Evolutionary conservation across 2,329 filamentous ascomycete genomes (phyloP), one percentile per base, ranked within the genome.

Genomic region (Fusarium liriodendri): DNA sequence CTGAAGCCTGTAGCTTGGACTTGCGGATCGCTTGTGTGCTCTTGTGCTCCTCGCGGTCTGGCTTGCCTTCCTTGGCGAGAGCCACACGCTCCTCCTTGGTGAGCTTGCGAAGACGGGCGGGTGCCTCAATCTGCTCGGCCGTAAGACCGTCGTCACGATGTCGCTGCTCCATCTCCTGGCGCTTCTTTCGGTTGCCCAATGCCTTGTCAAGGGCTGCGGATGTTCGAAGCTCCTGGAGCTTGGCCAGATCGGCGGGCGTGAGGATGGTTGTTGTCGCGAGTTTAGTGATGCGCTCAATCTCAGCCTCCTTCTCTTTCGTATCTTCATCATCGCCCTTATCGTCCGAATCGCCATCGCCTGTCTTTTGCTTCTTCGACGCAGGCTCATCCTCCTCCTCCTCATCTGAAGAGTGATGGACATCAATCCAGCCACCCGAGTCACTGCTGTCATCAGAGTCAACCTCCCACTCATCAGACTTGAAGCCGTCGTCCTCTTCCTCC

Each of bases 171-270:
- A 77, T 65, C 74, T 88, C 83, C 77, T 85, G 83, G 64, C 86
- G 84, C 80, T 87, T 89, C 67, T 83, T 81, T 58, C 82, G 80
- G 52, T 65, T 73, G 71, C 85, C 88, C 80, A 90, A 84, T 58
- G 86, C 87, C 71, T 93, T 92, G 73, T 93, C 90, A 55, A 98
- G 85, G 38, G 90, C 89, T 22, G 94, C 91, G 50, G 93, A 87
- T 59, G 93, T 87, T 55, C 94, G 94, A 27, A 99, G 91, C 83
- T 98, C 96, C 71, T 94, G 91, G 22, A 99, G 92, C 82, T 98
- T 98, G 76, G 94, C 92, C n/a, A 98, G 89, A 83, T 99, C 97
- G 14, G 97, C 97, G 0, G 97, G 97, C 0, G 97, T 99, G 71
- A 99, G 91, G 74, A 99, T 97, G 58, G 94, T 93, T 3, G 94